Percentiles rank a stretch among this genome's conserved stretches.
Conservation (phyloP, 2,329 filamentous ascomycete genomes). For the Geosmithia flava region DNA sequence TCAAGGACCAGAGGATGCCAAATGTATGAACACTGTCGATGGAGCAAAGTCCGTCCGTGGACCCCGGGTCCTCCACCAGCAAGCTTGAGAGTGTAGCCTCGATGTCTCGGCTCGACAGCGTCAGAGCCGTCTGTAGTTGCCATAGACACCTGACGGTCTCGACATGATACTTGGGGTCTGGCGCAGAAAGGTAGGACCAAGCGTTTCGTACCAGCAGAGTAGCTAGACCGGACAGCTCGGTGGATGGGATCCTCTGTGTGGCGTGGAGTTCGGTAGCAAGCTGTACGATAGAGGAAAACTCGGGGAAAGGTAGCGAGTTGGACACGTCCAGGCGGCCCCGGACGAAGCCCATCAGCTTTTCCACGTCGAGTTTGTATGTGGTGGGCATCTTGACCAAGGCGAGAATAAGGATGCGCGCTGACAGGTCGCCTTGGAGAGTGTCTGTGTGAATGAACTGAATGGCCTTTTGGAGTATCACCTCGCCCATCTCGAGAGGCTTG, state of each 20-base stretch:
- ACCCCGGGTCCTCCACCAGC: conserved; percentile 36
- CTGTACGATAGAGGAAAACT: conserved; percentile 46
- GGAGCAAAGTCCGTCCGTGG: background rate
- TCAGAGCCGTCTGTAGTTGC: conserved; percentile 66
- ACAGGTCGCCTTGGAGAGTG: conserved; percentile 24
- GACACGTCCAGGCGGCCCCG: conserved; percentile 29
- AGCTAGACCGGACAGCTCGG: conserved; percentile 50
- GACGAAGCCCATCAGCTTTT: conserved; percentile 36
- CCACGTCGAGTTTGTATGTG: conserved; percentile 28
- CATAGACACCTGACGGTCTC: conserved; percentile 81
- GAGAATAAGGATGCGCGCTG: conserved; percentile 43
- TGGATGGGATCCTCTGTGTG: conserved; percentile 34
- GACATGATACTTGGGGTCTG: conserved; percentile 84
- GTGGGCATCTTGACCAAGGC: conserved; percentile 40
- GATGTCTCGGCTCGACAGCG: conserved; percentile 56
- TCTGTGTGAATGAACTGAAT: conserved; percentile 26
- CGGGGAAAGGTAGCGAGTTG: conserved; percentile 31
- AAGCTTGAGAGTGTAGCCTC: conserved; percentile 66
- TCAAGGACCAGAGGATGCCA: conserved; percentile 73
- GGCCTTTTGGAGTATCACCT: conserved; percentile 51
- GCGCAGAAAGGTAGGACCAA: conserved; percentile 73
- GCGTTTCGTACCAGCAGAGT: conserved; percentile 56
- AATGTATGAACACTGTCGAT: conserved; percentile 59
- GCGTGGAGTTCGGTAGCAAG: conserved; percentile 44
- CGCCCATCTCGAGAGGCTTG: conserved; percentile 38